phyloP scores from a whole-genome alignment of 2,329 filamentous ascomycete genomes.

The Cordyceps cicadae region DNA sequence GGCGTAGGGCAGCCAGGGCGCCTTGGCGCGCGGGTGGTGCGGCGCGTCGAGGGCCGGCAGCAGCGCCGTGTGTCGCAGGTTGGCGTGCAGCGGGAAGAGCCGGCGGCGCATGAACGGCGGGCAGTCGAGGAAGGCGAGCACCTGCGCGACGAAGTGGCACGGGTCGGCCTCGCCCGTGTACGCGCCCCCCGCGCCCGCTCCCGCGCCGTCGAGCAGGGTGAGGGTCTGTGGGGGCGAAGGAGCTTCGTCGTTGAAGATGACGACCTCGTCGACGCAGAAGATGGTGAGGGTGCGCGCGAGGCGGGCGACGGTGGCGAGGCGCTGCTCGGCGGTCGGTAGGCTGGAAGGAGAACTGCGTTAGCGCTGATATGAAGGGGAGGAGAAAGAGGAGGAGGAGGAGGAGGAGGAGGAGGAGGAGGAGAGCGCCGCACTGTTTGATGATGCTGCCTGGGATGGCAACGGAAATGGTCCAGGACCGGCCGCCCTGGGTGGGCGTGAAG shows the following conservation, averaged over 20 bases:
- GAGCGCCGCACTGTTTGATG: constrained; percentile 52
- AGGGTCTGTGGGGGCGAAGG: constrained; percentile 35
- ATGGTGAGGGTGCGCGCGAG: constrained; percentile 75
- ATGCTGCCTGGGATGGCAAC: constrained; percentile 61
- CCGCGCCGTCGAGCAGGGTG: constrained; percentile 27
- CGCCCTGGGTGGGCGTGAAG: not conserved
- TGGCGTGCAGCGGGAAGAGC: constrained; percentile 71
- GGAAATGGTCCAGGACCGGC: constrained; percentile 11
- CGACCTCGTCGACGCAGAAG: constrained; percentile 76
- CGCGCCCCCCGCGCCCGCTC: constrained; percentile 14
- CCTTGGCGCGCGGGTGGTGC: constrained; percentile 66
- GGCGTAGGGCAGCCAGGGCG: constrained; percentile 65
- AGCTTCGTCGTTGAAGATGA: constrained; percentile 66
- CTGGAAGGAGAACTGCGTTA: constrained; percentile 30
- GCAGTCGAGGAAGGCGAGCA: constrained; percentile 75
- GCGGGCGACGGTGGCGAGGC: constrained; percentile 63
- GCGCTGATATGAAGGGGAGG: no score
- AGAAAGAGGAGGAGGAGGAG: no score
- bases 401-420: no score
- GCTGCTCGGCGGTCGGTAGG: constrained; percentile 64
- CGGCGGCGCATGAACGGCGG: constrained; percentile 71
- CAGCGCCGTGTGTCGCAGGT: constrained; percentile 63
- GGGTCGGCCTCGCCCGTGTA: constrained; percentile 68
- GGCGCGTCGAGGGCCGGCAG: constrained; percentile 77
- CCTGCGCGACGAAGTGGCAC: constrained; percentile 69